These are phyloP conservation scores for Obba rivulosa DNA, from an alignment of 768 basidiomycete genomes.

Conservation along the genomic window DNA sequence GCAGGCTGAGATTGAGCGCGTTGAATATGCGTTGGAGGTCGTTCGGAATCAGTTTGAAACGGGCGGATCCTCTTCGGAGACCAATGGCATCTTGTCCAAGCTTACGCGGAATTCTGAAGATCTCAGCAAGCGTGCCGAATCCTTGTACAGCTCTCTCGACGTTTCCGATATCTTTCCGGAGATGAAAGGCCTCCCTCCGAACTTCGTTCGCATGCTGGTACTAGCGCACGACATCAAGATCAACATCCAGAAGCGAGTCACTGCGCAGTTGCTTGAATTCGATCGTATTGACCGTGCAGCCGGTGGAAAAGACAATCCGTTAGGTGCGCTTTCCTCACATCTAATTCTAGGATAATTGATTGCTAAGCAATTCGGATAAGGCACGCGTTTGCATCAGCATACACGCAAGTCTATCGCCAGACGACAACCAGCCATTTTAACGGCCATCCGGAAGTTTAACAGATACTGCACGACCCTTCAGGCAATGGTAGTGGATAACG, in stretches of 20 bases:
- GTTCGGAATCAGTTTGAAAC: constrained; percentile 22
- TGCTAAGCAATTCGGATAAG: no score
- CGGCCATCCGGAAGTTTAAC: no score
- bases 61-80: constrained; percentile 24
- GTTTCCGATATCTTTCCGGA: constrained; percentile 28
- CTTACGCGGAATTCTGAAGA: constrained; percentile 18
- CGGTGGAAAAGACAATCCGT: no score
- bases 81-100: constrained; percentile 24
- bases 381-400: no score
- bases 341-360: no score
- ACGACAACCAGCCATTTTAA: no score
- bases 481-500: no score
- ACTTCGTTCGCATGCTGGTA: constrained; percentile 28
- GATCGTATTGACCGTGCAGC: constrained; percentile 31
- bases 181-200: constrained; percentile 23
- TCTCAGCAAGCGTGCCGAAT: constrained; percentile 24
- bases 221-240: constrained; percentile 35
- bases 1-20: no score
- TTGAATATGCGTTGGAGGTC: background rate
- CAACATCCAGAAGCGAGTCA: constrained; percentile 29
- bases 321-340: no score
- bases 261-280: constrained; percentile 34
- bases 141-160: constrained; percentile 31
- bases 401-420: no score
- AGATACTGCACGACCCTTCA: no score